phyloP scores from a whole-genome alignment of 2,329 filamentous ascomycete species.

The Endothia cerciana region DNA sequence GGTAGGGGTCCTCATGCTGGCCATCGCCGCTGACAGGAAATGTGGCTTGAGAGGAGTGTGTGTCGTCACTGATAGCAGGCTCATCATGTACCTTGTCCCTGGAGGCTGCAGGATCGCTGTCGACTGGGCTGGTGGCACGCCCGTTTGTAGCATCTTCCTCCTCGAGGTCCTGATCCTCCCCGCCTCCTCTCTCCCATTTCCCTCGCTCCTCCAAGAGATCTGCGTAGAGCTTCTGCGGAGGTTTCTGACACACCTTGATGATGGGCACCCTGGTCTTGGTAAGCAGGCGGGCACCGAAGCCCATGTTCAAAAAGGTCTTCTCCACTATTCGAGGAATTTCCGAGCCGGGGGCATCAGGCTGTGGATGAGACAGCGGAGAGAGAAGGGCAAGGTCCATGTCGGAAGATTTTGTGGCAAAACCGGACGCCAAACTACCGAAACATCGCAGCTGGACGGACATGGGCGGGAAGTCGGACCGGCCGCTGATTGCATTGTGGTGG shows the following conservation, averaged over 20 bases:
- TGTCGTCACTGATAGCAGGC: conserved; percentile 22
- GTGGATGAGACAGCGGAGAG: conserved; percentile 61
- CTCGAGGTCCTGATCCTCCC: conserved; percentile 41
- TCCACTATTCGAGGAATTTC: conserved; percentile 76
- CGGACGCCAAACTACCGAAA: conserved; percentile 82
- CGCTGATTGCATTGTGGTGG: conserved; percentile 51
- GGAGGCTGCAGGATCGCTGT: not conserved
- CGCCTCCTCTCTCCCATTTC: conserved; percentile 70
- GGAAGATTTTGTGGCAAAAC: conserved; percentile 84
- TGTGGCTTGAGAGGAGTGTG: not conserved
- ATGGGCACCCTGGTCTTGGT: conserved; percentile 83
- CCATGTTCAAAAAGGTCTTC: conserved; percentile 71
- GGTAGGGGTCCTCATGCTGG: conserved; percentile 6
- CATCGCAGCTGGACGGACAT: conserved; percentile 70
- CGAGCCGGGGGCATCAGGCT: conserved; percentile 58
- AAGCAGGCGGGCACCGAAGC: conserved; percentile 76
- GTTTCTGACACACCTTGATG: conserved; percentile 80
- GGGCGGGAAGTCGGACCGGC: conserved; percentile 51
- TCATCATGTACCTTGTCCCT: conserved; percentile 20
- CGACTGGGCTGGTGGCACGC: conserved; percentile 24
- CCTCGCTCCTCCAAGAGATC: conserved; percentile 67
- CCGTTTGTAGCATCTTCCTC: conserved; percentile 45
- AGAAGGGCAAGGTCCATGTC: conserved; percentile 88
- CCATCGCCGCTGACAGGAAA: conserved; percentile 6
- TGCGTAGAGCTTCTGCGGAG: conserved; percentile 61